phyloP scores from a whole-genome alignment of 1,284 basidiomycete genomes.

The Meira miltonrushii region DNA sequence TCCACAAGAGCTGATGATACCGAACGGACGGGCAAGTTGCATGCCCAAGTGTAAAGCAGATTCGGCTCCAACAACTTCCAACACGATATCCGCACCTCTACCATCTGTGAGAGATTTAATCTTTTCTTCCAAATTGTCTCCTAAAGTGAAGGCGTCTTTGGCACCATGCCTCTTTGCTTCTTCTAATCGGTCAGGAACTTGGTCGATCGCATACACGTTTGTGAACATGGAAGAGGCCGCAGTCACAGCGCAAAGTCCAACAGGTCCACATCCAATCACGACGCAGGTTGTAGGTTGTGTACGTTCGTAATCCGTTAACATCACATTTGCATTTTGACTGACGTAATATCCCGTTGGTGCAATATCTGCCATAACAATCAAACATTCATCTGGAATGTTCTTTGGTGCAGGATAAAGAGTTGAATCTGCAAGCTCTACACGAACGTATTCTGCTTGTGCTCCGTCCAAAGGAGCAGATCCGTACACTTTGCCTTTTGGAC shows the following conservation, averaged over 20 bases:
- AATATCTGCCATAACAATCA: slow-evolving; percentile 64
- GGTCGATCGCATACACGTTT: slow-evolving; percentile 50
- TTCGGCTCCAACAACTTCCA: slow-evolving; percentile 72
- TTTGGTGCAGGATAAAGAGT: slow-evolving; percentile 64
- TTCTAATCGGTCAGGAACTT: slow-evolving; percentile 48
- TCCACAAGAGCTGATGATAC: slow-evolving; percentile 72
- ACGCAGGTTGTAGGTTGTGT: slow-evolving; percentile 35
- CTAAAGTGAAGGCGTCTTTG: slow-evolving; percentile 34
- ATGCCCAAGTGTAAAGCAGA: slow-evolving; percentile 69
- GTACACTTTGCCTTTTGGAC: slow-evolving; percentile 65
- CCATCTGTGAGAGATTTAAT: slow-evolving; percentile 44
- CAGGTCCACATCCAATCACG: slow-evolving; percentile 55
- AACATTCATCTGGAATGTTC: slow-evolving; percentile 56
- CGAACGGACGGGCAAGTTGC: slow-evolving; percentile 72
- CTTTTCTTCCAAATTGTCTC: slow-evolving; percentile 24
- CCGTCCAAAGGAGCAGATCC: slow-evolving; percentile 70
- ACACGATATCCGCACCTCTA: slow-evolving; percentile 55
- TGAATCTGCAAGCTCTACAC: slow-evolving; percentile 69
- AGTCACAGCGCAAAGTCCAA: slow-evolving; percentile 55
- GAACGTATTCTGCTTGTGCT: slow-evolving; percentile 79
- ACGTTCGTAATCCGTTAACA: slow-evolving; percentile 35
- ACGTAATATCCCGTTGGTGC: slow-evolving; percentile 61
- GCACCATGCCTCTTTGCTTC: slow-evolving; percentile 41
- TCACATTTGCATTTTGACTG: slow-evolving; percentile 61
- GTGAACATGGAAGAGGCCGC: slow-evolving; percentile 53